Conservation (phyloP, 345 rosid genomes). For the Sapria himalayana region DNA sequence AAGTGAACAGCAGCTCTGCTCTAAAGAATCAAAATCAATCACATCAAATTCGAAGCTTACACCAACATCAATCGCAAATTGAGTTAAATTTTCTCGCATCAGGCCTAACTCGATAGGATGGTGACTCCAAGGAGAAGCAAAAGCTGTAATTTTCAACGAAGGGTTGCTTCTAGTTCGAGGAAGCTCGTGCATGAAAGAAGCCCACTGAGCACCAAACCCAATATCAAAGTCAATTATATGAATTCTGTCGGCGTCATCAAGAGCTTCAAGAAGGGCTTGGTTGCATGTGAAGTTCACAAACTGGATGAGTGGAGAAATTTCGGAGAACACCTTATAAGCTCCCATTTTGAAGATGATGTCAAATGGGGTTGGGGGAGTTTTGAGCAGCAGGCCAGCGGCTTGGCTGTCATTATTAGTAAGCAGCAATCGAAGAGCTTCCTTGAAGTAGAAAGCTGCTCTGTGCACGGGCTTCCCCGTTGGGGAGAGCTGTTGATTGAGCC, state of each 20-base stretch:
- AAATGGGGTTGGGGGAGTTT: slow-evolving; percentile 19
- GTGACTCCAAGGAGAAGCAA: slow-evolving; percentile 28
- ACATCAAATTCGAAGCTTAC: slow-evolving; percentile 30
- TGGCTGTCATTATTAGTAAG: slow-evolving; percentile 17
- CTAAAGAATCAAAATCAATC: slow-evolving; percentile 22
- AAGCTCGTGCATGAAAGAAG: slow-evolving; percentile 44
- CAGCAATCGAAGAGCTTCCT: slow-evolving; percentile 35
- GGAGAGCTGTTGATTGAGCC: slow-evolving; percentile 99
- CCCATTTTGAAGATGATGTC: slow-evolving; percentile 32
- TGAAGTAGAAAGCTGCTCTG: slow-evolving; percentile 42
- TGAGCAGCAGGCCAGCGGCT: too few relatives aligned
- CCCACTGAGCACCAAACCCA: slow-evolving; percentile 47
- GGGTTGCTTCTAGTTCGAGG: slow-evolving; percentile 23
- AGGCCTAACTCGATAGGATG: slow-evolving; percentile 25
- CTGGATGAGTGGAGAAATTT: slow-evolving; percentile 31
- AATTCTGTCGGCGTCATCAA: slow-evolving; percentile 18
- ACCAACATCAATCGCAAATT: slow-evolving; percentile 29
- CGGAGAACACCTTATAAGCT: slow-evolving; percentile 32
- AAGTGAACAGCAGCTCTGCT: slow-evolving; percentile 15
- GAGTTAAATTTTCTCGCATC: slow-evolving; percentile 27
- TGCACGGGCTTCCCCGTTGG: slow-evolving; percentile 30
- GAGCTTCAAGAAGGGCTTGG: slow-evolving; percentile 33
- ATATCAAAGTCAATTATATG: slow-evolving; percentile 40
- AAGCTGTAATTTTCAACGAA: slow-evolving; percentile 28
- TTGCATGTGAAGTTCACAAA: slow-evolving; percentile 34